Evolutionary conservation across 805 yeast genomes (phyloP), one percentile per base, ranked within the genome.

Genomic region (Metschnikowia orientalis): DNA sequence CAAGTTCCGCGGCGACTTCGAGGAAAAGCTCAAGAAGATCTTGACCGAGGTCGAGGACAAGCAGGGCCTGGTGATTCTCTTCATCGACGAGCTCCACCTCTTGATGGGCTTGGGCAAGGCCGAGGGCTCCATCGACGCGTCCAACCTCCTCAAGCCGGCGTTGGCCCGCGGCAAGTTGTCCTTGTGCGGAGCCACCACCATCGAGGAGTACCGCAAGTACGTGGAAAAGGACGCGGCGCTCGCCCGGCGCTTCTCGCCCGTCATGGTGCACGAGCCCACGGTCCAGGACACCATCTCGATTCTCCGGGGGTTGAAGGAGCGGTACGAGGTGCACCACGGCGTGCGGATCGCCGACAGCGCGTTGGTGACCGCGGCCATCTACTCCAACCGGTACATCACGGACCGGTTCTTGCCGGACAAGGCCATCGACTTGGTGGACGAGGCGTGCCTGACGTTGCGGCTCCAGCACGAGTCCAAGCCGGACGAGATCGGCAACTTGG

Each of bases 381-480:
- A 89, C 52, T 79, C 94, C 29, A 85, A 87, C 53, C 72, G 98
- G 43, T 90, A 90, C 56, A 85, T 90, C 35, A 83, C 94, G 3
- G 97, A 90, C 56, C 64, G 97, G 35, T 88, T 79, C 50, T 64
- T 90, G 23, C 98, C 98, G 1, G 98, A 90, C 54, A 90, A 90
- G 64, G 97, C 97, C 13, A 90, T 90, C 45, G 98, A 90, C 59
- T 71, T 90, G 45, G 92, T 90, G 2, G 98, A 90, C 61, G 98
- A 90, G 55, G 97, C 97, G 0, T 89, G 97, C 63, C 92, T 97
- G 3, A 95, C 95, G 0, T 68, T 90, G 38, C 70, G 98, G 44
- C 67, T 90, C 38, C 98, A 90, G 59, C 97, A 92, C 56, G 98
- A 90, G 61, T 87, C 96, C 2, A 89, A 88, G 55, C 98, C 98